A percentile compares a stretch with the other conserved stretches of the same genome.
These are phyloP conservation scores for Didymella pomorum DNA, from an alignment of 2,329 filamentous ascomycete genomes.

Conservation along the genomic window DNA sequence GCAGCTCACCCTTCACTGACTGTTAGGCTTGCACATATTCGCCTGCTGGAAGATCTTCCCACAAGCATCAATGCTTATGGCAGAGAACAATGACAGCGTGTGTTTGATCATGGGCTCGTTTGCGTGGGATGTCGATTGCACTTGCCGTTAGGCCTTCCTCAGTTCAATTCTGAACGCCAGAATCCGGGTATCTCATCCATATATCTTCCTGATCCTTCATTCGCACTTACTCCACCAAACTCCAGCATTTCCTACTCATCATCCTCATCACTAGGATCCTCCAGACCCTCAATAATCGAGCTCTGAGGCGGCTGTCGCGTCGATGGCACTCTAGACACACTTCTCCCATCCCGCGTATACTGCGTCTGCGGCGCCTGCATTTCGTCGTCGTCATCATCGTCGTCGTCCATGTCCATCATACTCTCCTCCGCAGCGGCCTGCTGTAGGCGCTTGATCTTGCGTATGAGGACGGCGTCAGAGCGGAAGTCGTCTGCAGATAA, in stretches of 20 bases:
- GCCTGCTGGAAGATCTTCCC: no score
- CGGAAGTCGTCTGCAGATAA: constrained; percentile 41
- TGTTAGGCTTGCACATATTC: no score
- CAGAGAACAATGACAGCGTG: no score
- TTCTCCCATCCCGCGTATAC: not conserved
- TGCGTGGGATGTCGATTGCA: no score
- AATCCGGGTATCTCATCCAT: no score
- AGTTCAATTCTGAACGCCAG: no score
- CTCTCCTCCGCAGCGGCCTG: constrained; percentile 33
- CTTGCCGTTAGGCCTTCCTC: no score
- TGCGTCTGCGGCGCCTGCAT: not conserved
- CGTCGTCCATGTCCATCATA: constrained; percentile 41
- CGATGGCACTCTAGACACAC: not conserved
- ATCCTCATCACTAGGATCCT: constrained; percentile 29
- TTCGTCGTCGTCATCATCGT: constrained; percentile 25
- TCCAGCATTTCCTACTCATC: constrained; percentile 1
- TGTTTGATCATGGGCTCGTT: no score
- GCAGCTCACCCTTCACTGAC: no score
- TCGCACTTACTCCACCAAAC: no score
- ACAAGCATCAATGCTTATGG: no score
- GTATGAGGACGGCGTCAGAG: constrained; percentile 43
- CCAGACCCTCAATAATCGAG: constrained; percentile 34
- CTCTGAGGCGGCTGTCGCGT: constrained; percentile 26
- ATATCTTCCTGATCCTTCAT: no score
- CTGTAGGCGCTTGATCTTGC: constrained; percentile 51